Evolutionary conservation across 345 rosid genomes (phyloP).

Genomic region (Raphanus raphanistrum): DNA sequence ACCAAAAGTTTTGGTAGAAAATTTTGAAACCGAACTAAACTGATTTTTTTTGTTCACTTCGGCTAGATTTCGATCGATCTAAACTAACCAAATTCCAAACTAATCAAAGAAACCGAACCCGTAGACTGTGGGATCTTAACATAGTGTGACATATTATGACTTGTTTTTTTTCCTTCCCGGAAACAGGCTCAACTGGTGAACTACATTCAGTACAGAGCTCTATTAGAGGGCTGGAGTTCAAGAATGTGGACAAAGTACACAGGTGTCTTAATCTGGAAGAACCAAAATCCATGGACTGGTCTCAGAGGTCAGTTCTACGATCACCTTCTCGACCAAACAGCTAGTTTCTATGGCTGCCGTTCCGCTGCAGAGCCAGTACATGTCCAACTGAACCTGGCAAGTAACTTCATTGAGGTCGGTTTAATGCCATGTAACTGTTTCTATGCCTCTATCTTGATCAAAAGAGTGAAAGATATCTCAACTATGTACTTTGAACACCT

Average conservation of each 20-base stretch:
- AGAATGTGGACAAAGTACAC: slow-evolving; percentile 97
- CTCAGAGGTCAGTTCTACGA: slow-evolving; percentile 99
- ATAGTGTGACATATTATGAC: not conserved
- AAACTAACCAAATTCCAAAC: no score
- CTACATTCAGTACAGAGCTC: slow-evolving; percentile 90
- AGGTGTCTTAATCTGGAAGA: slow-evolving; percentile 97
- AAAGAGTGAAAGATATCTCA: not conserved
- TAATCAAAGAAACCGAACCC: no score
- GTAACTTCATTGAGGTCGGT: slow-evolving; percentile 74
- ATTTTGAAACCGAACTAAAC: no score
- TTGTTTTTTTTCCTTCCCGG: slow-evolving; percentile 10
- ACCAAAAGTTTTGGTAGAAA: no score
- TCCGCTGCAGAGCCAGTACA: slow-evolving; percentile 93
- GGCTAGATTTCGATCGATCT: no score
- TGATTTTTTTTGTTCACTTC: no score
- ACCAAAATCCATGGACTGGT: slow-evolving; percentile 97
- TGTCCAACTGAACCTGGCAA: slow-evolving; percentile 79
- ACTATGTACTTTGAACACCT: not conserved
- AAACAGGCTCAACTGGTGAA: slow-evolving; percentile 89
- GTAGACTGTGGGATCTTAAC: no score
- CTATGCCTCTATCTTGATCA: not conserved
- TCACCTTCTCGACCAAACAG: slow-evolving; percentile 91
- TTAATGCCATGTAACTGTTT: slow-evolving; percentile 1
- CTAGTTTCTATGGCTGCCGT: slow-evolving; percentile 92
- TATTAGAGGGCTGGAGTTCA: slow-evolving; percentile 93